phyloP scores from a whole-genome alignment of 306 rosid species.

The Ceratonia siliqua region DNA sequence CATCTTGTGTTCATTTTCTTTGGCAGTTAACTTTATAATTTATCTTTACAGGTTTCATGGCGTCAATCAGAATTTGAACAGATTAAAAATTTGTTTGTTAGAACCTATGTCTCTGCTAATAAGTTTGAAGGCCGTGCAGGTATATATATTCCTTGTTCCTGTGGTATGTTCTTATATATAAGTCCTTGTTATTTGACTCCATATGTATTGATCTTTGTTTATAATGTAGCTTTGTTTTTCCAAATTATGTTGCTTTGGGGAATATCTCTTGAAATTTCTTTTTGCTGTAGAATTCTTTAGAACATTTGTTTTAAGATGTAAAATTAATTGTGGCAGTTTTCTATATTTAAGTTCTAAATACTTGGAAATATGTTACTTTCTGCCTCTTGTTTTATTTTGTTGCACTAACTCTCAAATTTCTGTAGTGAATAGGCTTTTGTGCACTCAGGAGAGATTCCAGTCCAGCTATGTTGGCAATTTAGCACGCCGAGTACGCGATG shows the following conservation, averaged over 20 bases:
- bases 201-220: not conserved
- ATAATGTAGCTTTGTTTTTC: not conserved
- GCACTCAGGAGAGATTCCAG: conserved; percentile 59
- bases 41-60: conserved; percentile 63
- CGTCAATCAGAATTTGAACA: conserved; percentile 46
- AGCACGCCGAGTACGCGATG: conserved; percentile 67
- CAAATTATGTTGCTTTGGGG: not conserved
- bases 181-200: not conserved
- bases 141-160: conserved; percentile 27
- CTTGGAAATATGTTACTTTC: not conserved
- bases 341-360: not conserved
- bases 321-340: conserved; percentile 4
- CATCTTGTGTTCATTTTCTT: not conserved
- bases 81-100: conserved; percentile 37
- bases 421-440: conserved; percentile 55
- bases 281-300: not conserved
- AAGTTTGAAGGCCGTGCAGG: conserved; percentile 55
- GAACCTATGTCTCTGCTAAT: conserved; percentile 45
- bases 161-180: not conserved
- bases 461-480: conserved; percentile 80
- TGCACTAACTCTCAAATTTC: conserved; percentile 23
- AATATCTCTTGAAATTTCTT: not conserved
- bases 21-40: conserved; percentile 23
- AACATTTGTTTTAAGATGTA: not conserved
- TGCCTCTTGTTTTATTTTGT: not conserved